Evolutionary conservation across 106 monocot species (phyloP), one percentile per base, ranked within the genome.

Genomic region (Phalaenopsis aphrodite): DNA sequence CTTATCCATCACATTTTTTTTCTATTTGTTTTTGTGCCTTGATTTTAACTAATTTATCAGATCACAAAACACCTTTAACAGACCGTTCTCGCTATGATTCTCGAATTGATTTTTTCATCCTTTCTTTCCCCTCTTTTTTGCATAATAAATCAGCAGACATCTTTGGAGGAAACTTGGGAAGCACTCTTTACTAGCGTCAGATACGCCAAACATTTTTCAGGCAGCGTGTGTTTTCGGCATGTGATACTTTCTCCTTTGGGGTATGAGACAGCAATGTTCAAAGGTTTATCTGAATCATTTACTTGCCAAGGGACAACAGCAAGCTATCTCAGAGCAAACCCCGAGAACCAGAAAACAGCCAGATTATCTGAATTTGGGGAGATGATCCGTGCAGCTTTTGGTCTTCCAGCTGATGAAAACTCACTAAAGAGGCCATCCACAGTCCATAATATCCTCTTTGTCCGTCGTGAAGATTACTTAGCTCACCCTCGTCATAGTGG

Each of bases 191-290:
- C 94, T 19, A 94, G 85, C 74, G n/a, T 91, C 10, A 81, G 84
- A 79, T 98, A 98, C 84, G 97, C 90, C 55, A 98, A 98, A 81
- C 87, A 86, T 74, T 94, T 98, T 82, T 82, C 90, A 4, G 83
- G 85, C 61, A 79, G 94, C 5, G 90, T 98, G 56, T 98, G 97
- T 85, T 98, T 98, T 66, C 88, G 92, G 16, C 94, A 94, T 80
- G 86, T 79, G 47, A 82, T 98, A 80, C 83, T 98, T 72, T 86
- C 97, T 75, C 97, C 97, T 14, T 75, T 98, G 78, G 97, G 97
- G 8, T 98, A 98, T 55, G 97, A 98, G 85, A 94, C 94, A 17
- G 97, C 97, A 47, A 64, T 98, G 68, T 98, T 98, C 78, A 92
- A 94, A 87, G 97, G 94, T 1, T 79, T 98, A 19, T 78, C 85